phyloP scores from a whole-genome alignment of 345 rosid genomes.

The Murraya paniculata region DNA sequence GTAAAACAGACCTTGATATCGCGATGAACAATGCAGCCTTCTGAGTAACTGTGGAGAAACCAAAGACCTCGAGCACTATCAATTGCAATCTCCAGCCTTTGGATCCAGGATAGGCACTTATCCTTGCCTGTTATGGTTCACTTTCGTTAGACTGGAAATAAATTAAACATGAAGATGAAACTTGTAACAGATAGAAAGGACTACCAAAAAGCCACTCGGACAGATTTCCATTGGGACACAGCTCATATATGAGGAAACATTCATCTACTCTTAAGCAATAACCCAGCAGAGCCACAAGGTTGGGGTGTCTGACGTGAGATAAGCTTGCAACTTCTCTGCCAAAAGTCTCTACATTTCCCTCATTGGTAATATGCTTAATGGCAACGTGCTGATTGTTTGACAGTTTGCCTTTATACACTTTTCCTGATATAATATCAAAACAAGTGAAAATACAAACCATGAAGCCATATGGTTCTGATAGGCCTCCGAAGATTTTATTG shows the following conservation, averaged over 20 bases:
- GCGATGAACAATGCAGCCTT: constrained; percentile 54
- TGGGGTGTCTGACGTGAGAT: constrained; percentile 37
- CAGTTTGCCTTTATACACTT: constrained; percentile 44
- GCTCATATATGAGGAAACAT: constrained; percentile 47
- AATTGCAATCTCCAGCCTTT: constrained; percentile 48
- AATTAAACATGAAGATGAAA: background rate
- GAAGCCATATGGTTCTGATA: background rate
- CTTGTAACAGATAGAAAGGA: background rate
- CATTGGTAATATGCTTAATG: constrained; percentile 44
- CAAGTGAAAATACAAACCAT: background rate
- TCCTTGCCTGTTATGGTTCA: constrained; percentile 33
- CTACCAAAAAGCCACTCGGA: constrained; percentile 48
- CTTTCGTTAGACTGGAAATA: background rate
- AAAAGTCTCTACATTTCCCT: constrained; percentile 42
- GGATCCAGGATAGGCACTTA: constrained; percentile 42
- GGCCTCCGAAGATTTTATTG: too few species aligned
- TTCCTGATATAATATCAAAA: constrained; percentile 31
- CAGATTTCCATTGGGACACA: constrained; percentile 51
- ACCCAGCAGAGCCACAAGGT: constrained; percentile 43
- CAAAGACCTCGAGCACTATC: constrained; percentile 42
- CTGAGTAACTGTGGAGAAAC: constrained; percentile 47
- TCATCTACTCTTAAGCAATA: constrained; percentile 38
- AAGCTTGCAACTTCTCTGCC: constrained; percentile 45
- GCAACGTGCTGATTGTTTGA: constrained; percentile 37
- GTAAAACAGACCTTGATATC: constrained; percentile 43